Evolutionary conservation across 73 alveolate species (phyloP).

Genomic region (Stentor roeselii): DNA sequence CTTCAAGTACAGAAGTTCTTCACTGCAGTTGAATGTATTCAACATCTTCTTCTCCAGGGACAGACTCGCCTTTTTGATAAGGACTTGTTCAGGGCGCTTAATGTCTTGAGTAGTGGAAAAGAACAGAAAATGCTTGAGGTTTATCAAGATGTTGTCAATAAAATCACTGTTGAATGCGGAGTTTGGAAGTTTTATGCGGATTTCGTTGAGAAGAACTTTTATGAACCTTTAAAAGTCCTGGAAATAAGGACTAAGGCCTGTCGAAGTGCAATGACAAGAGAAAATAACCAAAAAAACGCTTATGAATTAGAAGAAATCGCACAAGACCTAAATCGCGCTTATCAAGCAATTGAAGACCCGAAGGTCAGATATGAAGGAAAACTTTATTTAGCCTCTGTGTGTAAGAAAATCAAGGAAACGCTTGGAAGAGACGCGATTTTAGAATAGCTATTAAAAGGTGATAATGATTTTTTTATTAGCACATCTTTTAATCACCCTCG

Average conservation of each 20-base stretch:
- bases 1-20: slow-evolving; percentile 69
- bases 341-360: not conserved
- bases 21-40: slow-evolving; percentile 44
- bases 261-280: not conserved
- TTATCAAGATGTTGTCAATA: not conserved
- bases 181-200: slow-evolving; percentile 5
- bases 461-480: not conserved
- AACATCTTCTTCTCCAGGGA: slow-evolving; percentile 27
- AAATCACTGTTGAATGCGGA: not conserved
- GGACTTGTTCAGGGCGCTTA: slow-evolving; percentile 9
- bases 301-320: not conserved
- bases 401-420: not conserved
- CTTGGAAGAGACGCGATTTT: not conserved
- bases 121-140: not conserved
- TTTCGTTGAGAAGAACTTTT: not conserved
- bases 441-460: not conserved
- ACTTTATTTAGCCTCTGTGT: not conserved
- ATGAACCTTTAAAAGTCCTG: not conserved
- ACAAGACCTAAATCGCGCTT: not conserved
- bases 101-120: not conserved
- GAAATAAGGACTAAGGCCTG: slow-evolving; percentile 17
- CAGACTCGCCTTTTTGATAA: slow-evolving; percentile 37
- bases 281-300: not conserved
- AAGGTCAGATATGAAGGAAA: not conserved
- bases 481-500: no score